phyloP scores from a whole-genome alignment of 805 yeast species.

The Brettanomyces naardenensis region DNA sequence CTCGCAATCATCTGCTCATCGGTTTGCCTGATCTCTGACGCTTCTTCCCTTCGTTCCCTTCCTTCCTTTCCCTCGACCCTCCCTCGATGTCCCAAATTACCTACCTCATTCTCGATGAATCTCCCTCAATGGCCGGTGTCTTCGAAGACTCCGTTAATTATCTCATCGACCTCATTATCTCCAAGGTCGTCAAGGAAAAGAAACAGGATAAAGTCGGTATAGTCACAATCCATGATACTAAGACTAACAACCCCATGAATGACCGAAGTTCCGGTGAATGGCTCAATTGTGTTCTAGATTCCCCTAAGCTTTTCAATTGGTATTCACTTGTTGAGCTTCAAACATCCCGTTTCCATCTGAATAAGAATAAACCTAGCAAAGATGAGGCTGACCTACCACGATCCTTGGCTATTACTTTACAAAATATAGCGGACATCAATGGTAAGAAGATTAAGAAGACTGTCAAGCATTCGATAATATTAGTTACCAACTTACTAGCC shows the following conservation, averaged over 20 bases:
- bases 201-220: constrained; percentile 20
- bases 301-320: constrained; percentile 15
- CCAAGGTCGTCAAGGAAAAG: constrained; percentile 20
- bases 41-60: too few relatives aligned
- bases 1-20: too few relatives aligned
- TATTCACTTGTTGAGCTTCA: constrained; percentile 8
- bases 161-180: constrained; percentile 31
- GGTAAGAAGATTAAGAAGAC: constrained; percentile 7
- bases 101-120: constrained; percentile 8
- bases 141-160: constrained; percentile 32
- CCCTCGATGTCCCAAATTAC: too few relatives aligned
- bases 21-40: too few relatives aligned
- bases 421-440: constrained; percentile 7
- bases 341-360: constrained; percentile 8
- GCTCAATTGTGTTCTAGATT: constrained; percentile 14
- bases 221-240: constrained; percentile 17
- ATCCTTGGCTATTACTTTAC: constrained; percentile 19
- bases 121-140: constrained; percentile 35
- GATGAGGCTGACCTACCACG: constrained; percentile 23
- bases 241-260: constrained; percentile 20
- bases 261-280: constrained; percentile 15
- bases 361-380: constrained; percentile 10
- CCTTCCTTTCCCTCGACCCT: too few relatives aligned
- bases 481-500: constrained; percentile 13
- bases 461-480: constrained; percentile 9